A percentile compares a stretch with the other conserved stretches of the same genome.
Conservation (phyloP, 1,284 basidiomycete species). For the Inonotus hispidus region DNA sequence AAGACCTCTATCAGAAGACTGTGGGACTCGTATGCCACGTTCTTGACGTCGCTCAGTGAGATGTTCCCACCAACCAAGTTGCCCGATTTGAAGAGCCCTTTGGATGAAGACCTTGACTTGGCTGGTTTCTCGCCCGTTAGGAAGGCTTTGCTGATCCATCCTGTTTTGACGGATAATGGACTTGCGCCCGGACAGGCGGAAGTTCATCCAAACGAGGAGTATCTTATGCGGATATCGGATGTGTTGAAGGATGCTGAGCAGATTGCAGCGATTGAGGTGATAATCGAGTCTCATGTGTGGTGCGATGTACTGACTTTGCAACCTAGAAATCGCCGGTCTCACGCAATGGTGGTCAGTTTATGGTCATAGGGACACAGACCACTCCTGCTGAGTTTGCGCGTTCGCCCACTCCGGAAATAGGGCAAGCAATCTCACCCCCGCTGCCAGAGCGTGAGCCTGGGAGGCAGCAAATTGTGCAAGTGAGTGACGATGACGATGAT, state of each 20-base stretch:
- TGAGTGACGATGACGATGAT: slow-evolving; percentile 45
- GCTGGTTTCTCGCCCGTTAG: slow-evolving; percentile 83
- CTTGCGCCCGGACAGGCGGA: slow-evolving; percentile 35
- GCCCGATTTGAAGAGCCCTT: slow-evolving; percentile 54
- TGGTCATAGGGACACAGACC: neutral
- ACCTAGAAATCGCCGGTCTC: slow-evolving; percentile 37
- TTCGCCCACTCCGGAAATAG: slow-evolving; percentile 8
- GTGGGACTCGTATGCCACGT: slow-evolving; percentile 71
- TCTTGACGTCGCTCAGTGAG: slow-evolving; percentile 56
- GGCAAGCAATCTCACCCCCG: neutral
- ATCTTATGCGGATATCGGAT: slow-evolving; percentile 90
- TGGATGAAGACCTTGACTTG: slow-evolving; percentile 93
- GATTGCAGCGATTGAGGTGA: slow-evolving; percentile 56
- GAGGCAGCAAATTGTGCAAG: slow-evolving; percentile 18
- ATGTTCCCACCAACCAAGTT: slow-evolving; percentile 70
- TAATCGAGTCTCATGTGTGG: slow-evolving; percentile 20
- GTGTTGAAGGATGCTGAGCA: slow-evolving; percentile 71
- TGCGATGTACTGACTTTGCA: slow-evolving; percentile 1
- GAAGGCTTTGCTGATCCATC: slow-evolving; percentile 39
- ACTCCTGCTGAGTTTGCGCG: neutral
- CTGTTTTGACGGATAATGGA: slow-evolving; percentile 23
- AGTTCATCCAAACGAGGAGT: slow-evolving; percentile 92
- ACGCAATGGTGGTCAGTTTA: slow-evolving; percentile 28
- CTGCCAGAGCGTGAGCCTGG: slow-evolving; percentile 5
- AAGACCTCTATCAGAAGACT: slow-evolving; percentile 44